Percentiles rank a stretch among this genome's conserved stretches.
Conservation (phyloP, 805 yeast genomes). For the Suhomyces sp. region DNA sequence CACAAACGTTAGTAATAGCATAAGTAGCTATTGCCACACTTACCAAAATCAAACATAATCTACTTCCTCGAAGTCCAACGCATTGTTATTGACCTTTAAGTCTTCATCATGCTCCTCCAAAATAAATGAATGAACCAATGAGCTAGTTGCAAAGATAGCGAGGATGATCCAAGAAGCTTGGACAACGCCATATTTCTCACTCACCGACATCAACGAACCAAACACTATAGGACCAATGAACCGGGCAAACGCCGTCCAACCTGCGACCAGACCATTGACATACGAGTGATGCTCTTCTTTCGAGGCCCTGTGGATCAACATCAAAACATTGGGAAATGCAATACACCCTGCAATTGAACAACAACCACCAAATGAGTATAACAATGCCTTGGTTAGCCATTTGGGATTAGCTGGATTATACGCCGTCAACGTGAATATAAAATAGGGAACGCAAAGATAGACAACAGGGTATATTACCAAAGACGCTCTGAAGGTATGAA, state of each 20-base stretch:
- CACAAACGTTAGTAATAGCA: too few relatives aligned
- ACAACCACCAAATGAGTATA: conserved; percentile 37
- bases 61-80: too few relatives aligned
- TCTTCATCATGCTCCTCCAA: too few relatives aligned
- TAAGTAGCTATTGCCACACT: too few relatives aligned
- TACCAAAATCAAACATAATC: too few relatives aligned
- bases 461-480: conserved; percentile 32
- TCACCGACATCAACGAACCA: conserved; percentile 35
- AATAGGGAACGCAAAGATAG: conserved; percentile 29
- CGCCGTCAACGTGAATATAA: conserved; percentile 30
- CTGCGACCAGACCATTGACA: conserved; percentile 33
- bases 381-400: conserved; percentile 27
- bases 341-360: too few relatives aligned
- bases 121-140: too few relatives aligned
- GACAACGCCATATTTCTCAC: conserved; percentile 23
- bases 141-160: too few relatives aligned
- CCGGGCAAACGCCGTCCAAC: conserved; percentile 33
- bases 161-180: too few relatives aligned
- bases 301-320: conserved; percentile 37
- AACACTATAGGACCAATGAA: conserved; percentile 34
- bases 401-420: conserved; percentile 25
- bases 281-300: conserved; percentile 34
- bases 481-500: conserved; percentile 30
- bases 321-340: too few relatives aligned
- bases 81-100: not conserved